Base-by-base conservation (phyloP, 2,329 filamentous ascomycete genomes). In the Achaetomium macrosporum region DNA sequence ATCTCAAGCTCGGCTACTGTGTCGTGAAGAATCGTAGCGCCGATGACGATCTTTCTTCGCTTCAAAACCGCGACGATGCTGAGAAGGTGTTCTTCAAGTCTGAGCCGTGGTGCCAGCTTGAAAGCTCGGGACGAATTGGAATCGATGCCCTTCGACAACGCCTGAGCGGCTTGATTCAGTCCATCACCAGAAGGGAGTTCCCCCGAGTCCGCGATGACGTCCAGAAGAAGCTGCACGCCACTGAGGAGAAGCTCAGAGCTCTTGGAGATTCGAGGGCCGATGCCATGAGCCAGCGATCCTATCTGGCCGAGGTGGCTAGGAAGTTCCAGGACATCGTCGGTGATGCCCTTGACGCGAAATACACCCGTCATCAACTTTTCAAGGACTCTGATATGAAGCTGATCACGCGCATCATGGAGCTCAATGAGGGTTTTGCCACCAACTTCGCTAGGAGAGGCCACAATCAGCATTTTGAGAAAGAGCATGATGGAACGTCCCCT, bases 1-100 rank as follows among this genome's bases (percentile, higher is more conserved):
- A 70, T 1, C 63, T 78, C 0, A 68, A 68, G 1, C 67, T 80
- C 0, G 76, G 76, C 0, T 79, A 77, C 48, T 77, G 68, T 16
- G 61, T 78, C 0, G 72, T 80, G 45, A 71, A 72, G 48, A 79
- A 77, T 29, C 71, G 75, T 0, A 64, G 75, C 10, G 70, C 72
- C 0, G 74, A 76, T 13, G 73, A 77, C 5, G 57, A 42, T 0
- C 50, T 60, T 12, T 33, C 30, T 33, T 33, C 30, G 30, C 0
- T 68, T 69, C 0, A 65, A 61, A 0, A 50, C 71, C 0, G 51
- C 61, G 0, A 43, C 33, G 0, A 52, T 61, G 0, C 30, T 33
- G 75, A 77, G 54, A 61, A 50, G 31, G 25, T 5, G 1, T 75
- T 78, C 52, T 76, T 76, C 42, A 16, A 50, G 0, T 13, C 63